These are phyloP conservation scores for Dillenia suffruticosa DNA, from an alignment of 164 flowering plant genomes.

Conservation along the genomic window DNA sequence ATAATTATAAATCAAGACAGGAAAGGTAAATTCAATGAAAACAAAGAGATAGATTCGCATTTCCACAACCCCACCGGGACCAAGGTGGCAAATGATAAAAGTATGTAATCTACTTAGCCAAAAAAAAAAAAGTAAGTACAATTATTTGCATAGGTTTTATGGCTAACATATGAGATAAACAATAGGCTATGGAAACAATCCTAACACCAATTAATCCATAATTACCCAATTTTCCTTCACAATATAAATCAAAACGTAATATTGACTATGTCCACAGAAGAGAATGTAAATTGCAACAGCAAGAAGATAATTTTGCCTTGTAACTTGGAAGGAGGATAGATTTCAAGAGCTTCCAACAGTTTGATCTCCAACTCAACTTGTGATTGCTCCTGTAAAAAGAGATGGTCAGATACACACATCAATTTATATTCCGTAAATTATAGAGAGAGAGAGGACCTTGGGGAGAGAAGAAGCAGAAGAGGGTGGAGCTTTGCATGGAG, in stretches of 20 bases:
- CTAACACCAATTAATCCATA: not conserved
- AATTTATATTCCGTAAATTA: not conserved
- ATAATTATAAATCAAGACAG: no score
- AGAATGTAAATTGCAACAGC: not conserved
- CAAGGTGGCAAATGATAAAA: no score
- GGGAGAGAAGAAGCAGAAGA: conserved; percentile 83
- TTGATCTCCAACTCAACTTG: conserved; percentile 91
- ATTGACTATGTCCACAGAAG: not conserved
- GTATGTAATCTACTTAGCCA: no score
- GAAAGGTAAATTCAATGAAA: no score
- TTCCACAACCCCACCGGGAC: no score
- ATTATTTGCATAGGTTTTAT: no score
- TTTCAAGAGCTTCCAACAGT: conserved; percentile 84
- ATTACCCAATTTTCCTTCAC: no score
- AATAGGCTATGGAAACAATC: not conserved
- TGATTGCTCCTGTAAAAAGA: conserved; percentile 54
- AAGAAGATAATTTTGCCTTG: conserved; percentile 38
- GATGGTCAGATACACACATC: conserved; percentile 1
- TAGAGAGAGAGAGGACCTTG: conserved; percentile 38
- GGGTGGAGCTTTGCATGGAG: conserved; percentile 78
- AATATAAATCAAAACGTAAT: not conserved
- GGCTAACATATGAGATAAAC: no score
- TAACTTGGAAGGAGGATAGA: conserved; percentile 77
- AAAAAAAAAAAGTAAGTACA: not conserved
- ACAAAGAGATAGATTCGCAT: no score